Conservation (phyloP, 1,284 basidiomycete genomes). For the Ganoderma sinense region DNA sequence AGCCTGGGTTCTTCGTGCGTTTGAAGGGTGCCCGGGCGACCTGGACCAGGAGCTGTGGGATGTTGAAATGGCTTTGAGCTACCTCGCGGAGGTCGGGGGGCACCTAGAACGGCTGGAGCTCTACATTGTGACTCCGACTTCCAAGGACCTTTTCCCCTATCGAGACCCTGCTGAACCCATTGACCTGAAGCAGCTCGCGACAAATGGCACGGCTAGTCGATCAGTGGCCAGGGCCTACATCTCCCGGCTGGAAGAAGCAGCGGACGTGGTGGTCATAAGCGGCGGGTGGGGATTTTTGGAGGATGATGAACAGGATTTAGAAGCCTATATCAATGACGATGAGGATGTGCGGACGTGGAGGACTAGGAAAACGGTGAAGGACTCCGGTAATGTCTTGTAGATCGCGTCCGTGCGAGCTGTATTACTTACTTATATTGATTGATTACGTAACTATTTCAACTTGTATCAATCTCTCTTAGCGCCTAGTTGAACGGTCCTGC, state of each 20-base stretch:
- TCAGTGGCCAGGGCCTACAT: background rate
- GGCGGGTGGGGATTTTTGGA: background rate
- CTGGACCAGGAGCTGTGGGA: background rate
- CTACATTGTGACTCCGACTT: background rate
- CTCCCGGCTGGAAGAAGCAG: background rate
- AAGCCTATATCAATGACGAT: too few relatives aligned
- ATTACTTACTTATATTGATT: too few relatives aligned
- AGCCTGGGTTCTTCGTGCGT: background rate
- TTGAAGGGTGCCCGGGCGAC: background rate
- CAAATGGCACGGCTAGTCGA: background rate
- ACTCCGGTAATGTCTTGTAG: too few relatives aligned
- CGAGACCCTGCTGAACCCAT: background rate
- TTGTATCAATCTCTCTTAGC: too few relatives aligned
- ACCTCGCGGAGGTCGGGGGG: background rate
- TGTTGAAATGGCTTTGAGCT: background rate
- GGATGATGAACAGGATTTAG: too few relatives aligned
- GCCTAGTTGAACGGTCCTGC: too few relatives aligned
- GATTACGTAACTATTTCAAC: too few relatives aligned
- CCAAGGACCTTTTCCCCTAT: background rate
- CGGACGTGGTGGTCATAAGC: background rate
- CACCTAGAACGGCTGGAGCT: background rate
- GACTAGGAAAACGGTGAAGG: too few relatives aligned
- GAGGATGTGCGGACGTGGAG: too few relatives aligned
- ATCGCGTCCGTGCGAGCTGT: too few relatives aligned
- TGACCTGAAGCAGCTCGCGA: too few relatives aligned